Evolutionary conservation across 768 basidiomycete species (phyloP).

Genomic region (Tylopilus vinaceipallidus): DNA sequence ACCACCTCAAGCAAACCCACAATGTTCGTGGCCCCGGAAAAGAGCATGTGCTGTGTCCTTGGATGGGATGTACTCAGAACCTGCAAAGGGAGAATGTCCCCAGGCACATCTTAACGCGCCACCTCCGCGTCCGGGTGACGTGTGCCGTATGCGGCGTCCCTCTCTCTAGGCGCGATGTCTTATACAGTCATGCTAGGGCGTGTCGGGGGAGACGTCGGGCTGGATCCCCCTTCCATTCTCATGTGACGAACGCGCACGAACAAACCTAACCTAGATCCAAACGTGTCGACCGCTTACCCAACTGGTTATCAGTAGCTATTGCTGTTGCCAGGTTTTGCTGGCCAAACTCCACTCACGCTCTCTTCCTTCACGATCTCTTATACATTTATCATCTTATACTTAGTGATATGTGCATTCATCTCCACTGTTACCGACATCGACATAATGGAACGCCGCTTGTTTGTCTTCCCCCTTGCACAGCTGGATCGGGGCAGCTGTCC

Average conservation of each 20-base stretch:
- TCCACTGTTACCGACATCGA: too few relatives aligned
- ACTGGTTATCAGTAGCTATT: too few relatives aligned
- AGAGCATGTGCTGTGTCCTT: conserved; percentile 1
- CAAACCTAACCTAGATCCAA: too few relatives aligned
- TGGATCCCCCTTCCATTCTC: background rate
- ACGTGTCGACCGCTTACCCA: too few relatives aligned
- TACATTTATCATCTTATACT: too few relatives aligned
- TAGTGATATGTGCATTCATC: too few relatives aligned
- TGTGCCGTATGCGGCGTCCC: conserved; percentile 11
- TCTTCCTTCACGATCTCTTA: too few relatives aligned
- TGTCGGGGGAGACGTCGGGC: conserved; percentile 4
- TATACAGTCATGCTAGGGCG: conserved; percentile 7
- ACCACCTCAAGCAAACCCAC: conserved; percentile 16
- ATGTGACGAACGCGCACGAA: background rate
- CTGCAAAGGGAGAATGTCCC: conserved; percentile 20
- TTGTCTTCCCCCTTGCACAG: too few relatives aligned
- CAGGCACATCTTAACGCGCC: conserved; percentile 17
- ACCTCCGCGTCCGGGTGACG: conserved; percentile 9
- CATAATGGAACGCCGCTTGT: too few relatives aligned
- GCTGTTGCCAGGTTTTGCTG: too few relatives aligned
- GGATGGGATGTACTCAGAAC: conserved; percentile 5
- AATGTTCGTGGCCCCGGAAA: conserved; percentile 4
- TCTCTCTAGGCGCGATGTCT: conserved; percentile 25
- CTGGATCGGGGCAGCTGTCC: too few relatives aligned
- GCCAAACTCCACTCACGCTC: too few relatives aligned